Base-by-base conservation (phyloP, 2,329 filamentous ascomycete species). In the Lasiodiplodia theobromae region DNA sequence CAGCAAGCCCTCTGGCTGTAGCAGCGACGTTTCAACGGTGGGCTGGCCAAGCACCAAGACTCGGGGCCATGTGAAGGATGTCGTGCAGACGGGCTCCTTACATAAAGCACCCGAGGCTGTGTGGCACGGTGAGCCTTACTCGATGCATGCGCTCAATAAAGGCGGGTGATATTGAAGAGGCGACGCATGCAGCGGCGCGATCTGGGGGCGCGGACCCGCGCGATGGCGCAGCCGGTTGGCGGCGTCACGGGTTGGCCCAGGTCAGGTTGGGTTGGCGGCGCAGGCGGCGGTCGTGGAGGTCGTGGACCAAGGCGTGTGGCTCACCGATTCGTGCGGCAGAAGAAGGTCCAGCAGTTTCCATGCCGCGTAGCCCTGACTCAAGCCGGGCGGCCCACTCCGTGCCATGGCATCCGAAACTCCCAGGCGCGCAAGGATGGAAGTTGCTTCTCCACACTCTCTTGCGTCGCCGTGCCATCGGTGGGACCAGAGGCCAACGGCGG, bases 401-500 rank as follows among this genome's bases (percentile, higher is more conserved):
- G 51, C 25, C 38, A 31, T 56, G 51, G 18, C 38, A 31, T 66
- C 63, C 63, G 51, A 66, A 66, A 64, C 60, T 34, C 31, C 60
- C 60, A 64, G 60, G 53, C 49, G 47, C 18, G 52, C 67, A 51
- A 38, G 57, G 67, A 56, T 68, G 51, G 21, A 64, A 52, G 60
- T 38, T 64, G 60, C 60, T 64, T 67, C 65, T 56, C 65, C 65
- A 67, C 65, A 67, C 65, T 57, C 51, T 56, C 53, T 67, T 34
- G 58, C 57, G 58, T 31, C 57, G 40, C 49, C 23, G 58, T 53
- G 23, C 44, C 54, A 58, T 67, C 44, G 53, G 65, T 62, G 66
- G 66, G 66, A 60, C 66, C 66, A 56, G 7, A 64, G 31, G 63
- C 65, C 53, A 68, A 68, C 67, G 67, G 58, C 56, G 67, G 67